These are phyloP conservation scores for Pseudisothecium myosuroides DNA, from an alignment of 225 moss, liverwort and hornwort genomes.

Conservation along the genomic window DNA sequence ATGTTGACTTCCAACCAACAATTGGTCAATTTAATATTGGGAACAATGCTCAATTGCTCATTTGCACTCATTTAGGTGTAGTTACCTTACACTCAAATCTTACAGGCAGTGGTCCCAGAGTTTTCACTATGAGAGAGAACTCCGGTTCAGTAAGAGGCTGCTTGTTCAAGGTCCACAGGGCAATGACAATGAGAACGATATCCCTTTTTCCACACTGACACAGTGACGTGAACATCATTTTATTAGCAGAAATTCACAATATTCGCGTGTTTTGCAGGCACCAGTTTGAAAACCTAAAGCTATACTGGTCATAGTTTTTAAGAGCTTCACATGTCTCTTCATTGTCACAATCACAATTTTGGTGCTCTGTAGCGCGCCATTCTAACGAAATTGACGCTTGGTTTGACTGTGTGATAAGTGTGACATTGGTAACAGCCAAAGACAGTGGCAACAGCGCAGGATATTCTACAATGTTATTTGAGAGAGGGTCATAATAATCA, in stretches of 20 bases:
- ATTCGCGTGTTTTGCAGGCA: neutral
- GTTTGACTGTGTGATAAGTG: neutral
- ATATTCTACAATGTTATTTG: neutral
- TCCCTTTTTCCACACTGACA: neutral
- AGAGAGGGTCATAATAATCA: neutral
- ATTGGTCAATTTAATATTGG: neutral
- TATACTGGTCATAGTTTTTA: neutral
- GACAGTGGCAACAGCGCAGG: neutral
- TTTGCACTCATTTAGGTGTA: neutral
- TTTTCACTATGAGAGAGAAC: neutral
- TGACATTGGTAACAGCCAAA: neutral
- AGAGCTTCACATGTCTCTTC: neutral
- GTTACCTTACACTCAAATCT: neutral
- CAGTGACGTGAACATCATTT: no score
- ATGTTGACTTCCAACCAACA: no score
- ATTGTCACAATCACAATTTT: neutral
- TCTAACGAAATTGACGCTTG: neutral
- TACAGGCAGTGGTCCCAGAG: neutral
- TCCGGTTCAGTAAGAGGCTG: neutral
- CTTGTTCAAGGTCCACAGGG: neutral
- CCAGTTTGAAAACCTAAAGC: neutral
- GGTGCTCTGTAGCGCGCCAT: neutral
- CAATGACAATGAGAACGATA: neutral
- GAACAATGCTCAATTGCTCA: neutral
- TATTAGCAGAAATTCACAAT: neutral